Evolutionary conservation across 164 flowering plant genomes (phyloP), one percentile per base, ranked within the genome.

Genomic region (Aristolochia fimbriata): DNA sequence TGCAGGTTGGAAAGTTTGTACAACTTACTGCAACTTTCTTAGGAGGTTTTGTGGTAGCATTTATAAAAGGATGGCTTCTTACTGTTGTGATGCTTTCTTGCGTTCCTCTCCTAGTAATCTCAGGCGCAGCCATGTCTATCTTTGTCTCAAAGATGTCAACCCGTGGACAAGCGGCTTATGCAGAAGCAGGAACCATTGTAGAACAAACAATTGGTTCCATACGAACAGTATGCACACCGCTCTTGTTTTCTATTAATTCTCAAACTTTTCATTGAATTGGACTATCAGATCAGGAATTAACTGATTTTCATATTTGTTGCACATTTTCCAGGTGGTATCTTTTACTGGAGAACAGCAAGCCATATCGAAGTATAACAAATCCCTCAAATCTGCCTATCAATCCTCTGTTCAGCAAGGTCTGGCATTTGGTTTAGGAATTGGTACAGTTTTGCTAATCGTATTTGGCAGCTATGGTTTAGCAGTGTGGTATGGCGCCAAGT

Each of bases 291-390:
- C 43, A 37, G 11, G 43, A 37, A 8, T 50, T 13, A 19, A 37
- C 15, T 24, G 30, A 10, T 8, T 20, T 20, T 41, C 6, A 15
- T 3, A 16, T 37, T 47, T 47, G 33, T 15, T 51, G 55, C 22
- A 15, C 30, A 59, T 51, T 5, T n/a, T 6, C 30, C 15, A 87
- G 95, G 95, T 85, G 25, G 81, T 73, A 43, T 77, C 93, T 27
- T 88, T 84, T 68, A 80, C 82, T 0, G 93, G 93, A 16, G 96
- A 88, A 75, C 81, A 78, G 52, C 47, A 25, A 51, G 91, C 96
- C 10, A 70, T 66, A 1, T 71, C 74, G 4, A 81, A 76, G 45
- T 88, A 86, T 21, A 63, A 83, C 59, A 58, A 19, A 23, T 77
- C 76, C 67, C 60, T 85, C n/a, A 23, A 55, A 49, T 58, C 68